These are phyloP conservation scores for Zygnema circumcarinatum DNA, from an alignment of 139 green algal genomes.

Conservation along the genomic window DNA sequence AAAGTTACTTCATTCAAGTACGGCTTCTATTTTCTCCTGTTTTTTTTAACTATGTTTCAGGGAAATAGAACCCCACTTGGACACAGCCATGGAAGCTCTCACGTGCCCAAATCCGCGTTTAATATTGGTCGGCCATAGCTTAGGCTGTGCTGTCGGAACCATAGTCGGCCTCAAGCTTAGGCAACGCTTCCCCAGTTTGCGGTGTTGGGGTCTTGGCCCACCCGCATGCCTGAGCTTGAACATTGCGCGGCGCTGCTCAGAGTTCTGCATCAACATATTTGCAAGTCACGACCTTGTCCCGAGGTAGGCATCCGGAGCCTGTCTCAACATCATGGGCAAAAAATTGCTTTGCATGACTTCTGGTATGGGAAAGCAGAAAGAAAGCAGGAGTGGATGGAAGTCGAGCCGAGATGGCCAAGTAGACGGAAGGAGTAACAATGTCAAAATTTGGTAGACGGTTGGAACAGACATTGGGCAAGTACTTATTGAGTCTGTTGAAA, in stretches of 20 bases:
- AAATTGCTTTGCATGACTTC: neutral
- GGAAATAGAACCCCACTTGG: neutral
- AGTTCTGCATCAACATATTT: conserved; percentile 33
- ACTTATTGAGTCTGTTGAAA: too few species aligned
- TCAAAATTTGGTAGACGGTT: too few species aligned
- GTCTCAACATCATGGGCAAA: neutral
- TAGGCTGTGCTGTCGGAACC: conserved; percentile 26
- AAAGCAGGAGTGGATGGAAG: too few species aligned
- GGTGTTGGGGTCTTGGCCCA: conserved; percentile 9
- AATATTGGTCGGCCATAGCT: conserved; percentile 41
- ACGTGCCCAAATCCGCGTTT: neutral
- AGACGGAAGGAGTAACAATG: too few species aligned
- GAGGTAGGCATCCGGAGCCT: conserved; percentile 16
- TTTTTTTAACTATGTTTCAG: neutral
- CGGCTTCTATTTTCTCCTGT: neutral
- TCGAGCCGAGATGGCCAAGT: too few species aligned
- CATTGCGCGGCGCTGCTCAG: neutral
- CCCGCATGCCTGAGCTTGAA: conserved; percentile 43
- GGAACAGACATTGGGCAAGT: too few species aligned
- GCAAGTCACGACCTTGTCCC: conserved; percentile 40
- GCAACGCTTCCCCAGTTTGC: conserved; percentile 15
- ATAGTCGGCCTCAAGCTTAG: conserved; percentile 21
- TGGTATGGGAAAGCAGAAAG: too few species aligned
- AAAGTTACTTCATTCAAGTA: too few species aligned
- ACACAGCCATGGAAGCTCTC: neutral